A percentile compares a stretch with the other conserved stretches of the same genome.
Conservation (phyloP, 345 rosid genomes). For the Bruguiera gymnorhiza region DNA sequence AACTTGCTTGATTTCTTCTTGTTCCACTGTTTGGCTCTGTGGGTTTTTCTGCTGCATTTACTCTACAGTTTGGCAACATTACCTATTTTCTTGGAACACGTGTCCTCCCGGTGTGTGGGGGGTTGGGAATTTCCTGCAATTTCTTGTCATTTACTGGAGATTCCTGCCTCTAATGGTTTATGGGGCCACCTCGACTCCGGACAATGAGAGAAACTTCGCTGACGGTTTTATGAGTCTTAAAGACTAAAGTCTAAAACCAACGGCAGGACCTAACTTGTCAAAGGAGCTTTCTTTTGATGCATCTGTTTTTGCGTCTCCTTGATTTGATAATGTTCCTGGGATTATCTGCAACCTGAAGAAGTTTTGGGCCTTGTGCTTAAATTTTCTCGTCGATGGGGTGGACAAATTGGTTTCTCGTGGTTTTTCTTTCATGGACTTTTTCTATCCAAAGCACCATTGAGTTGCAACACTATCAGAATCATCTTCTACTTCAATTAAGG, state of each 20-base stretch:
- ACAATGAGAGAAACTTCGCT: neutral
- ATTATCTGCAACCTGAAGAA: constrained; percentile 16
- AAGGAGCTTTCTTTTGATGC: constrained; percentile 12
- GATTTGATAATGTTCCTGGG: constrained; percentile 20
- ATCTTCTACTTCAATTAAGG: constrained; percentile 65
- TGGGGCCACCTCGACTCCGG: constrained; percentile 1
- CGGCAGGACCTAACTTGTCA: neutral
- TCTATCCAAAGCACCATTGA: constrained; percentile 41
- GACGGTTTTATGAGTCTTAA: neutral
- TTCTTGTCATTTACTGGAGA: constrained; percentile 18
- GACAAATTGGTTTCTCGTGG: constrained; percentile 29
- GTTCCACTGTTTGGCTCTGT: constrained; percentile 3
- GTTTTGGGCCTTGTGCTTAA: constrained; percentile 13
- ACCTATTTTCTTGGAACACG: constrained; percentile 1
- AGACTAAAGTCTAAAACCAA: constrained; percentile 1
- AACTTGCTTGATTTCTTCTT: constrained; percentile 15
- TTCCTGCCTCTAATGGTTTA: neutral
- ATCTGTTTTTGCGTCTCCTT: constrained; percentile 20
- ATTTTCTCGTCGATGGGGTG: constrained; percentile 34
- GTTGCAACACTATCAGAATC: constrained; percentile 59
- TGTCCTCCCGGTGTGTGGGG: no score
- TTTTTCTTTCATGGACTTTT: constrained; percentile 42
- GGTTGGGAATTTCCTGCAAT: neutral
- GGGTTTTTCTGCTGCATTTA: neutral
- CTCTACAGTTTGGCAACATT: neutral